Conservation (phyloP, 202 grass and related monocot species). For the Setaria italica region DNA sequence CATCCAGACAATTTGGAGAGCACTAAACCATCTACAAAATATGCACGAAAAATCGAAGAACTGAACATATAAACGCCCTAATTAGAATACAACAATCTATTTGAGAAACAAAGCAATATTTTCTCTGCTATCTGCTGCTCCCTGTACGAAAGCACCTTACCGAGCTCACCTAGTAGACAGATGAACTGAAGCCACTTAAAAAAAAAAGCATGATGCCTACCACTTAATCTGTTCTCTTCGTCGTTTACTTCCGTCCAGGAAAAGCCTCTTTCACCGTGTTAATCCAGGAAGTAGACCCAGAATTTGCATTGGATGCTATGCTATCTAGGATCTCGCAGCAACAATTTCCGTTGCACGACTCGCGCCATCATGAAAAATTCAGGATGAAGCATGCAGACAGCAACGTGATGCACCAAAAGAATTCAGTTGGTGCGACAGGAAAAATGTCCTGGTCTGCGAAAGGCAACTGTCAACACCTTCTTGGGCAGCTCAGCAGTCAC, state of each 20-base stretch:
- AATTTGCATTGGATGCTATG: constrained; percentile 6
- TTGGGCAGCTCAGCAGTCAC: constrained; percentile 48
- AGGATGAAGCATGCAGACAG: not conserved
- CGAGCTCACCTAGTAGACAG: not conserved
- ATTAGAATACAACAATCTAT: not conserved
- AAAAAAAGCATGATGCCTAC: constrained; percentile 12
- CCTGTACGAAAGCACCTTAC: constrained; percentile 22
- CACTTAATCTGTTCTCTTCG: not conserved
- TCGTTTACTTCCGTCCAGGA: not conserved
- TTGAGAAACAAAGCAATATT: not conserved
- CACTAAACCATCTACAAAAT: constrained; percentile 15
- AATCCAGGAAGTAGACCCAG: not conserved
- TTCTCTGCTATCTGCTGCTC: constrained; percentile 18
- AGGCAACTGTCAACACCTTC: not conserved
- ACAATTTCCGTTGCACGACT: not conserved
- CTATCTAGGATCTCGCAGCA: not conserved
- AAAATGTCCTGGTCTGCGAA: not conserved
- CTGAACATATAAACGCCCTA: not conserved
- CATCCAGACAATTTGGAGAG: not conserved
- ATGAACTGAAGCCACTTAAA: constrained; percentile 1
- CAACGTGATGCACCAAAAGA: constrained; percentile 10
- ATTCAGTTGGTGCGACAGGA: not conserved
- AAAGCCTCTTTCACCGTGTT: not conserved
- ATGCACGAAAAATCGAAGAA: constrained; percentile 24
- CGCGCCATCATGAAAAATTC: not conserved